These are phyloP conservation scores for Talaromyces thailandensis DNA, from an alignment of 495 filamentous ascomycete species.

Conservation along the genomic window DNA sequence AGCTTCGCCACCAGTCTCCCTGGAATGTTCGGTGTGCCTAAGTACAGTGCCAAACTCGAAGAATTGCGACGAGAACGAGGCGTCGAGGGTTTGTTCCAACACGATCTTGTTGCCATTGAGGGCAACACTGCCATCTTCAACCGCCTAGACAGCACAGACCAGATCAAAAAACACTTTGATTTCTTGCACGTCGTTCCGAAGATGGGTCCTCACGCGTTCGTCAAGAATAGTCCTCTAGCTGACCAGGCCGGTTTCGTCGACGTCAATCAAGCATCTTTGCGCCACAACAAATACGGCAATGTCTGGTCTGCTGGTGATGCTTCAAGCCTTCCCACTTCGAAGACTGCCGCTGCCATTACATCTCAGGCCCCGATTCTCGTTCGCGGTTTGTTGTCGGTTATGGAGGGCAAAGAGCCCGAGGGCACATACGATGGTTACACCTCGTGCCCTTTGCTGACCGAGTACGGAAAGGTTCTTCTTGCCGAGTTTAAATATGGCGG, in stretches of 20 bases:
- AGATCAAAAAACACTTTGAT: conserved; percentile 46
- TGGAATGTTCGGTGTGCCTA: conserved; percentile 60
- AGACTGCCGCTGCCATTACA: conserved; percentile 60
- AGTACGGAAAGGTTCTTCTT: conserved; percentile 58
- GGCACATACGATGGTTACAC: conserved; percentile 58
- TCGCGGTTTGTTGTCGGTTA: conserved; percentile 39
- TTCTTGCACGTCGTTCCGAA: conserved; percentile 54
- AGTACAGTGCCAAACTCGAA: conserved; percentile 55
- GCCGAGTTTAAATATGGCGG: conserved; percentile 70
- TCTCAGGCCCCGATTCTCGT: conserved; percentile 54
- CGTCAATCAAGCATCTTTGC: conserved; percentile 50
- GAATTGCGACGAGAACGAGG: conserved; percentile 51
- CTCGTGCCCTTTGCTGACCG: conserved; percentile 57
- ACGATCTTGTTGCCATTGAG: conserved; percentile 54
- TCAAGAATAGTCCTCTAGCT: conserved; percentile 48
- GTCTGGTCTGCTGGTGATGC: conserved; percentile 65
- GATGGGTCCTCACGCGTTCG: conserved; percentile 50
- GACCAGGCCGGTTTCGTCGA: conserved; percentile 56
- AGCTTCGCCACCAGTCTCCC: conserved; percentile 54
- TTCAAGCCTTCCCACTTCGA: conserved; percentile 56
- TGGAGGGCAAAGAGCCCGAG: conserved; percentile 46
- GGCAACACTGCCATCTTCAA: conserved; percentile 48
- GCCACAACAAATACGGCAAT: conserved; percentile 54
- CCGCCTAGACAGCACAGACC: conserved; percentile 30
- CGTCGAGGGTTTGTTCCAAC: conserved; percentile 57